Percentiles rank a stretch among this genome's conserved stretches.
Conservation (phyloP, 495 filamentous ascomycete genomes). For the Lasiosphaeria hispida region DNA sequence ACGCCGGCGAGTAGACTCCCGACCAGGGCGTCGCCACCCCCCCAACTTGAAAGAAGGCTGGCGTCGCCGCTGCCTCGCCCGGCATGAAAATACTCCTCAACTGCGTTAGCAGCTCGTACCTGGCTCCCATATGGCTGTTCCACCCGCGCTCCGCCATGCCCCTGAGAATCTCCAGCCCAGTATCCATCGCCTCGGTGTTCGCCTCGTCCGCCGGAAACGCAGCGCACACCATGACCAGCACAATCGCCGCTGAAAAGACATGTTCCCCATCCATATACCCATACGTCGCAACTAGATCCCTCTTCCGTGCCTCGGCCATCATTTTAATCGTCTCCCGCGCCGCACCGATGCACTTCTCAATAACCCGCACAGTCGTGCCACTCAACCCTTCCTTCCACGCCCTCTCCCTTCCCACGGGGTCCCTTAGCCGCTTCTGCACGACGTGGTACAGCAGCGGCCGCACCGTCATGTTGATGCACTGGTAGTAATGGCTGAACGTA, state of each 20-base stretch:
- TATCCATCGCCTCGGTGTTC: conserved; percentile 43
- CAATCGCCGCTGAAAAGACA: conserved; percentile 46
- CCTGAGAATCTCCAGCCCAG: conserved; percentile 40
- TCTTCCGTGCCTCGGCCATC: conserved; percentile 42
- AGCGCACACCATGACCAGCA: conserved; percentile 51
- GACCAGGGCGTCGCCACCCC: neutral
- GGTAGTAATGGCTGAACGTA: conserved; percentile 49
- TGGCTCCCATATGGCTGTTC: conserved; percentile 43
- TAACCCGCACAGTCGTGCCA: conserved; percentile 43
- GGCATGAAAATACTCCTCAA: conserved; percentile 18
- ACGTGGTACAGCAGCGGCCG: conserved; percentile 50
- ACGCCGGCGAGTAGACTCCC: too few species aligned
- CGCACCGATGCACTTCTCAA: conserved; percentile 48
- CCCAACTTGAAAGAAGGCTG: neutral
- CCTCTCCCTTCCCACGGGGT: conserved; percentile 17
- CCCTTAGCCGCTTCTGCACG: conserved; percentile 41
- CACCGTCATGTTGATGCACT: conserved; percentile 52
- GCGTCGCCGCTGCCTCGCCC: neutral
- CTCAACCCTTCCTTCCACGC: conserved; percentile 46
- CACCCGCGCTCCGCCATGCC: conserved; percentile 46
- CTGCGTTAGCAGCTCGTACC: conserved; percentile 40
- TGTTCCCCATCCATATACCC: conserved; percentile 53
- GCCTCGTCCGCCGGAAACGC: conserved; percentile 43
- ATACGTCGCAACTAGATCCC: conserved; percentile 50
- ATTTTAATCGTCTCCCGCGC: conserved; percentile 47